These are phyloP conservation scores for Paulownia fortunei DNA, from an alignment of 257 asterid genomes.

Conservation along the genomic window DNA sequence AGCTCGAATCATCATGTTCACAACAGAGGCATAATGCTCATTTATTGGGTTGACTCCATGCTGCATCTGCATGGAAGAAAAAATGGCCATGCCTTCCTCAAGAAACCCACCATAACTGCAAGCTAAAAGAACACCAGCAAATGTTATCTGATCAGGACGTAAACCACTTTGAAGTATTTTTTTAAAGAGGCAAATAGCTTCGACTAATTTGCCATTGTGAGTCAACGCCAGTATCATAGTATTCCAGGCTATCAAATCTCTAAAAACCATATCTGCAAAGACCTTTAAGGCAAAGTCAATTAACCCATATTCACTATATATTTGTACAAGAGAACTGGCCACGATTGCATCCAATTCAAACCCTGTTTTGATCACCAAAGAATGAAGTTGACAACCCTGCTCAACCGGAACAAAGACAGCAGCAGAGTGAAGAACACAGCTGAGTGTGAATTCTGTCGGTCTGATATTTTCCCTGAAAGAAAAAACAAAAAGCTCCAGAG, in stretches of 20 bases:
- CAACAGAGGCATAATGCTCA: conserved; percentile 57
- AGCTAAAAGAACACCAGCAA: conserved; percentile 59
- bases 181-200: conserved; percentile 52
- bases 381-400: conserved; percentile 66
- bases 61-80: conserved; percentile 56
- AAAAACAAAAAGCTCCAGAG: conserved; percentile 52
- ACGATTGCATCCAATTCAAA: conserved; percentile 58
- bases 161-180: conserved; percentile 53
- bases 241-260: conserved; percentile 76
- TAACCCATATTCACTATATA: conserved; percentile 58
- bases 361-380: conserved; percentile 66
- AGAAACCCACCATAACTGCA: conserved; percentile 58
- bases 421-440: conserved; percentile 57
- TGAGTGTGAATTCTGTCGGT: conserved; percentile 68
- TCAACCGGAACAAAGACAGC: conserved; percentile 47
- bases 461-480: conserved; percentile 47
- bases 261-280: conserved; percentile 41
- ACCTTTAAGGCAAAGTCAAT: conserved; percentile 46
- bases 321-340: conserved; percentile 63
- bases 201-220: conserved; percentile 54
- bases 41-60: conserved; percentile 53
- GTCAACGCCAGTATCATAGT: conserved; percentile 60
- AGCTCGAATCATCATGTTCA: conserved; percentile 52
- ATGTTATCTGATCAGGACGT: conserved; percentile 58
- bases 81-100: conserved; percentile 53